Percentiles rank a stretch among this genome's conserved stretches.
Conservation (phyloP, 306 rosid species). For the Dicorynia guianensis region DNA sequence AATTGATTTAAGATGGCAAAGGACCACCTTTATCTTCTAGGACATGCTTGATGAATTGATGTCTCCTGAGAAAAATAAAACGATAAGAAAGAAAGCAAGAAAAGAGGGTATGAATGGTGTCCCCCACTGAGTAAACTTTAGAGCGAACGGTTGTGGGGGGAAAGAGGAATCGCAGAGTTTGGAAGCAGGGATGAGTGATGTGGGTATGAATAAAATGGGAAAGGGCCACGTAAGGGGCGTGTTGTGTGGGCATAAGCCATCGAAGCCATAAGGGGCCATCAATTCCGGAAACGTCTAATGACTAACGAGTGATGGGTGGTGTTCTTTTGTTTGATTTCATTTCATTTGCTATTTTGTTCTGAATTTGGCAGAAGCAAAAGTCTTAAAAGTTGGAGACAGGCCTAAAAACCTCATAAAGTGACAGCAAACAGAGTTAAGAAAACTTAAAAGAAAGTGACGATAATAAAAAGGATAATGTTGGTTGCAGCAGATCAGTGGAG, state of each 20-base stretch:
- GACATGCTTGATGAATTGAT: too few relatives aligned
- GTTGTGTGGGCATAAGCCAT: not conserved
- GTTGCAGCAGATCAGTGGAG: slow-evolving; percentile 25
- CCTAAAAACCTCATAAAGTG: slow-evolving; percentile 48
- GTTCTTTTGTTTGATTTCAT: slow-evolving; percentile 44
- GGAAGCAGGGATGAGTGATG: not conserved
- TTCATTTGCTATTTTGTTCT: slow-evolving; percentile 14
- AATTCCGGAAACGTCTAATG: slow-evolving; percentile 33
- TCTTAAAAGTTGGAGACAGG: slow-evolving; percentile 53
- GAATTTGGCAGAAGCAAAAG: slow-evolving; percentile 35
- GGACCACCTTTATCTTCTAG: too few relatives aligned
- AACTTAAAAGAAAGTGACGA: not conserved
- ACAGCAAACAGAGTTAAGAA: slow-evolving; percentile 29
- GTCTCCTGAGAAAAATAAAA: too few relatives aligned
- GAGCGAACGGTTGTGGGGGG: slow-evolving; percentile 16
- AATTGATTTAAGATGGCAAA: too few relatives aligned
- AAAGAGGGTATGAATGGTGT: not conserved
- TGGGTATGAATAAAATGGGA: slow-evolving; percentile 35
- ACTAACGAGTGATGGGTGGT: slow-evolving; percentile 18
- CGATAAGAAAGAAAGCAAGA: not conserved
- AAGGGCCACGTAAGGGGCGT: not conserved
- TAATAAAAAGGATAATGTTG: slow-evolving; percentile 14
- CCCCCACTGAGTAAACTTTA: not conserved
- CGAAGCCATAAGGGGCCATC: slow-evolving; percentile 35
- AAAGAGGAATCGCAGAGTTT: not conserved